Conservation (phyloP, 2,329 filamentous ascomycete species). For the Cordyceps javanica region DNA sequence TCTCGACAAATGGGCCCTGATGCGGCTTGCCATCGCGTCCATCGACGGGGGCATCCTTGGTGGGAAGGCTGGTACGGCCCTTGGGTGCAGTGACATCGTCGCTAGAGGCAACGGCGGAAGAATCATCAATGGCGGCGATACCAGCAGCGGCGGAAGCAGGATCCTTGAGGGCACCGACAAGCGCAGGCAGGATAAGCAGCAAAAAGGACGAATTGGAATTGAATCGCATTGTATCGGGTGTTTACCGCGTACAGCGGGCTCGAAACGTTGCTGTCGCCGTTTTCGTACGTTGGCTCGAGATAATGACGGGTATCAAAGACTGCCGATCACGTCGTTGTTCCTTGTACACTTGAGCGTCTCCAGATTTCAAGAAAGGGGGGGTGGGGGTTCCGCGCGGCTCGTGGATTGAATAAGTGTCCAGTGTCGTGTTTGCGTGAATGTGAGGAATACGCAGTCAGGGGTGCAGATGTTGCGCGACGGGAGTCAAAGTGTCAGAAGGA, state of each 20-base stretch:
- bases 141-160: background rate
- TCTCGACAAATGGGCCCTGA: conserved; percentile 71
- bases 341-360: background rate
- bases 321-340: background rate
- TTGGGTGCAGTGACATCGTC: conserved; percentile 25
- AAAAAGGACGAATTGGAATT: conserved; percentile 45
- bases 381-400: background rate
- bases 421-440: background rate
- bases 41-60: conserved; percentile 81
- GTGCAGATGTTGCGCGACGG: background rate
- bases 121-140: background rate
- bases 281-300: background rate
- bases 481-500: background rate
- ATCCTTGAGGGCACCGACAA: conserved; percentile 36
- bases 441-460: background rate
- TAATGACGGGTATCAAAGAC: background rate
- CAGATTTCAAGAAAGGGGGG: background rate
- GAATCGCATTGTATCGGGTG: conserved; percentile 44
- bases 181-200: conserved; percentile 47
- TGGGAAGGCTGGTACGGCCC: conserved; percentile 33
- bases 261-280: background rate
- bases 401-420: background rate
- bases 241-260: background rate
- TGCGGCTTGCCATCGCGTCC: conserved; percentile 92
- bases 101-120: conserved; percentile 16